phyloP scores from a whole-genome alignment of 2,329 filamentous ascomycete genomes.

The Fusarium coicis region DNA sequence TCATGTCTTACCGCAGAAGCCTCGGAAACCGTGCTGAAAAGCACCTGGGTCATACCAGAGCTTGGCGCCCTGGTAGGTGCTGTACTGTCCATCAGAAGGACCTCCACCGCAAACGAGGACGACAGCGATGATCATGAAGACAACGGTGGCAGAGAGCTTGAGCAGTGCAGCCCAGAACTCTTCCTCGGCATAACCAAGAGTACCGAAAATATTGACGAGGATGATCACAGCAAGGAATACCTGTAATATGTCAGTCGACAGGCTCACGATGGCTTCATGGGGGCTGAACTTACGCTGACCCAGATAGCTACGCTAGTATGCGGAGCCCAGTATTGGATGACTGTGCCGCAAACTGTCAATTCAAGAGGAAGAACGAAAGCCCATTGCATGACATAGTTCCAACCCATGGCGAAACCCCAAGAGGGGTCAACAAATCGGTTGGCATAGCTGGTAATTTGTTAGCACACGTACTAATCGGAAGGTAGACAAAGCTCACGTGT shows the following conservation, averaged over 20 bases:
- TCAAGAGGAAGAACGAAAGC: slow-evolving; percentile 59
- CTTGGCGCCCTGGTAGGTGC: slow-evolving; percentile 60
- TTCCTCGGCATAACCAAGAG: slow-evolving; percentile 66
- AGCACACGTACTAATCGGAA: not conserved
- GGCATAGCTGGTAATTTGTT: slow-evolving; percentile 52
- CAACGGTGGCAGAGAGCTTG: slow-evolving; percentile 67
- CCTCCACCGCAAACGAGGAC: slow-evolving; percentile 70
- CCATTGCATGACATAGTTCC: slow-evolving; percentile 61
- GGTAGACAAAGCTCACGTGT: slow-evolving; percentile 48
- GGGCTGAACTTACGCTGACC: slow-evolving; percentile 53
- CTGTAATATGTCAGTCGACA: slow-evolving; percentile 3
- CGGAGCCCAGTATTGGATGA: slow-evolving; percentile 60
- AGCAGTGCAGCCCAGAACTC: slow-evolving; percentile 69
- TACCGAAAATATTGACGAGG: slow-evolving; percentile 66
- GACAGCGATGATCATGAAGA: slow-evolving; percentile 73
- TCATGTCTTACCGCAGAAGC: slow-evolving; percentile 68
- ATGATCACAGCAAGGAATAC: slow-evolving; percentile 64
- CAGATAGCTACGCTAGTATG: slow-evolving; percentile 61
- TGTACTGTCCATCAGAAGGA: slow-evolving; percentile 58
- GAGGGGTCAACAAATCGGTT: slow-evolving; percentile 67
- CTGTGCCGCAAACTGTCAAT: slow-evolving; percentile 61
- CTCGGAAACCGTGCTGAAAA: slow-evolving; percentile 80
- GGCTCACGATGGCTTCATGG: rapidly evolving
- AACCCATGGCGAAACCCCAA: slow-evolving; percentile 57
- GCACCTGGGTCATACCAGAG: slow-evolving; percentile 63